Base-by-base conservation (phyloP, 1,284 basidiomycete genomes). In the Puccinia brachypodii region DNA sequence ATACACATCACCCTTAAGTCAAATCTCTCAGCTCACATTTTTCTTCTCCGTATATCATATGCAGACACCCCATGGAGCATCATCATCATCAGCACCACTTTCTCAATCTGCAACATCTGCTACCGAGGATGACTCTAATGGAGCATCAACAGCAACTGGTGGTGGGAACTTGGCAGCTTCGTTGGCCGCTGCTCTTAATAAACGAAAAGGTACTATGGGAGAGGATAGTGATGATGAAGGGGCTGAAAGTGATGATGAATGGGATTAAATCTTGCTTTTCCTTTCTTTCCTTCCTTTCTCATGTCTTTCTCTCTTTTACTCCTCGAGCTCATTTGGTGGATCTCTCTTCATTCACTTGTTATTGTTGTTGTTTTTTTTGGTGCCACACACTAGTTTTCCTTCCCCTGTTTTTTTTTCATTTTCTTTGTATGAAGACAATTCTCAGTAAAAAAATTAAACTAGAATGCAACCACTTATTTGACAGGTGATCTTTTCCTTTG, bases 161-260 rank as follows among this genome's bases (percentile, higher is more conserved):
- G 89, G 88, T 25, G 89, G 88, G 4, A 90, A 92, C 85, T 85
- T 93, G 56, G 92, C 92, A 0, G 89, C 89, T 64, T 91, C 91
- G 44, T 86, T 93, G 66, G 92, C 91, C 6, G 90, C 90, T 16
- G 92, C 92, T 7, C 87, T 93, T 80, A 89, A 89, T 78, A 91
- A 92, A 85, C 89, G 95, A 84, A 98, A 95, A 87, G 94, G 93
- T 87, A 92, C 94, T 85, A 89, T 98, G 86, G 95, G 93, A 4
- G 94, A 95, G 84, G 93, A 88, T 84, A 94, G 95, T 84, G 94
- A 95, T 1, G 94, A 97, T 58, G 94, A 95, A 14, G n/a, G n/a
- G n/a, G 69, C 42, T 16, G 78, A 56, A 6, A 93, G 93, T 50
- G 93, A 94, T 62, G 93, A 93, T 77, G 93, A 94, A 82, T 95